phyloP scores from a whole-genome alignment of 768 basidiomycete species.

The Cystofilobasidium ferigula region DNA sequence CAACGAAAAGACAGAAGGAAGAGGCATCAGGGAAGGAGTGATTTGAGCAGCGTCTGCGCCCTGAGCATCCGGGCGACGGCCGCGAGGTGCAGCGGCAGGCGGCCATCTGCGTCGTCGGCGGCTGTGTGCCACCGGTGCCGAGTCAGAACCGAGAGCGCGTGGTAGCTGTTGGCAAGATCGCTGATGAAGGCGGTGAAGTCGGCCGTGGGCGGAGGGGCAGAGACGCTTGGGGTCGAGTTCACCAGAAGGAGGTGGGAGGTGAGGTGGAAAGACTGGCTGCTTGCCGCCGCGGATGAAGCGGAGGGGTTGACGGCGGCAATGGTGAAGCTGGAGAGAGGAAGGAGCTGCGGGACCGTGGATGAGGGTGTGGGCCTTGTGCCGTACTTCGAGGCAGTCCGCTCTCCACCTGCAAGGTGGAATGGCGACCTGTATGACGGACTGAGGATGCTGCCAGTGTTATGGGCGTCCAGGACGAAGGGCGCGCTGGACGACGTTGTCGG shows the following conservation, averaged over 20 bases:
- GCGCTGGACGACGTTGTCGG: background rate
- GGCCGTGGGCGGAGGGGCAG: slow-evolving; percentile 37
- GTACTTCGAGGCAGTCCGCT: slow-evolving; percentile 36
- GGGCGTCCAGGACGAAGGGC: slow-evolving; percentile 21
- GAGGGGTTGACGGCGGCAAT: slow-evolving; percentile 47
- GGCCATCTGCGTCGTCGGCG: background rate
- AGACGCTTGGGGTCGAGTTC: slow-evolving; percentile 42
- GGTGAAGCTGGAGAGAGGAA: too few relatives aligned
- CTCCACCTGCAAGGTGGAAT: slow-evolving; percentile 39
- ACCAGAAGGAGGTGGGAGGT: slow-evolving; percentile 54
- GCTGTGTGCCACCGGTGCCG: background rate
- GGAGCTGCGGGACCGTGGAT: too few relatives aligned
- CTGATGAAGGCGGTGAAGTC: slow-evolving; percentile 32
- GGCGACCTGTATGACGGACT: slow-evolving; percentile 42
- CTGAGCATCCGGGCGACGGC: background rate
- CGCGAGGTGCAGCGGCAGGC: background rate
- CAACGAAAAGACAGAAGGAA: background rate
- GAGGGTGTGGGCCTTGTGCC: too few relatives aligned
- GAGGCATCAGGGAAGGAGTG: background rate
- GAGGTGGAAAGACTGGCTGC: slow-evolving; percentile 30
- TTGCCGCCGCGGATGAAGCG: slow-evolving; percentile 40
- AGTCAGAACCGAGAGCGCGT: slow-evolving; percentile 44
- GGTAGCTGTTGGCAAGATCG: slow-evolving; percentile 59
- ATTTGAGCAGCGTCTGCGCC: background rate
- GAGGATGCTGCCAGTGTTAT: slow-evolving; percentile 42